Conservation (phyloP, 2,329 filamentous ascomycete genomes). For the Bipolaris oryzae region DNA sequence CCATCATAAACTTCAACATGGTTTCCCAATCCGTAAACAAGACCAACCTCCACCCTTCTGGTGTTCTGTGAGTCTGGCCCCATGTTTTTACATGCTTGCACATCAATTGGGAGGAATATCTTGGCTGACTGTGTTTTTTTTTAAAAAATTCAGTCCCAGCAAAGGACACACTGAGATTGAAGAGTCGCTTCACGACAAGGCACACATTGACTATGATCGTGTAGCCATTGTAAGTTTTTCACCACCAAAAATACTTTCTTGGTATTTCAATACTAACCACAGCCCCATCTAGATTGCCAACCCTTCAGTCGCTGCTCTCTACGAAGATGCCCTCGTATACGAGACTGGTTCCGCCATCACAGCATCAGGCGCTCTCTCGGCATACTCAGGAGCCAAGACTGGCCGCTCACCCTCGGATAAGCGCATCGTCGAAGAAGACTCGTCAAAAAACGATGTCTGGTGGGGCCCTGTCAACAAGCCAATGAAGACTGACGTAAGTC, state of each 20-base stretch:
- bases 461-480: conserved; percentile 99
- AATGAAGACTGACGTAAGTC: conserved; percentile 91
- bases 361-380: conserved; percentile 89
- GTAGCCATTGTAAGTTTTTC: conserved; percentile 85
- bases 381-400: conserved; percentile 98
- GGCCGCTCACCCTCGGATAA: conserved; percentile 96
- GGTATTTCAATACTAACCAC: conserved; percentile 24
- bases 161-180: conserved; percentile 95
- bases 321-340: conserved; percentile 98
- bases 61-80: conserved; percentile 75
- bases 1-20: conserved; percentile 44
- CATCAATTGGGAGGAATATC: neutral
- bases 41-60: conserved; percentile 86
- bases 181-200: conserved; percentile 95
- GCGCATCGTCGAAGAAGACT: conserved; percentile 90
- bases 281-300: conserved; percentile 69
- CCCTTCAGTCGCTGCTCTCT: conserved; percentile 91
- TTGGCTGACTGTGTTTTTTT: conserved; percentile 24
- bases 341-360: conserved; percentile 98
- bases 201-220: conserved; percentile 98
- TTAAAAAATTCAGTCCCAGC: conserved; percentile 66
- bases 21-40: conserved; percentile 74
- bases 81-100: neutral
- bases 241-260: no score
- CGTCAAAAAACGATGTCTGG: conserved; percentile 92